Evolutionary conservation across 352 stramenopile genomes (phyloP).

Genomic region (Phytophthora pinifolia): DNA sequence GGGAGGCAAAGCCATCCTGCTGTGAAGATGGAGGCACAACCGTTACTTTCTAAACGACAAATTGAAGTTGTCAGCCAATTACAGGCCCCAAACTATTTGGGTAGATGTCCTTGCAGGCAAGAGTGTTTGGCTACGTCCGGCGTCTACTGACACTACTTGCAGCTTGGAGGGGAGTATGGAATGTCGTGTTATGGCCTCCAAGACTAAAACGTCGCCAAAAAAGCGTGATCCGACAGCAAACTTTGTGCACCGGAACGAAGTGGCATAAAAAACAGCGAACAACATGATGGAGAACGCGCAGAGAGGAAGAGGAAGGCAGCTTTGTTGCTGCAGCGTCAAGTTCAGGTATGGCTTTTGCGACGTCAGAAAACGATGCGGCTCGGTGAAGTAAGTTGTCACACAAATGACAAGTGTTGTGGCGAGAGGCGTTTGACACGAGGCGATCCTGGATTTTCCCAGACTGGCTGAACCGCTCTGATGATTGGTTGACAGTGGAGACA

Average conservation of each 20-base stretch:
- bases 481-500: no score
- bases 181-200: background rate
- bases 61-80: slow-evolving; percentile 27
- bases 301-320: slow-evolving; percentile 17
- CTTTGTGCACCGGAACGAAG: background rate
- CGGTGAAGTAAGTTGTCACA: slow-evolving; percentile 17
- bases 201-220: slow-evolving; percentile 6
- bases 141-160: background rate
- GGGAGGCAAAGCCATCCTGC: slow-evolving; percentile 21
- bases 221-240: background rate
- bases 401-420: no score
- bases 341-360: slow-evolving; percentile 31
- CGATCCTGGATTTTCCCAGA: no score
- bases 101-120: no score
- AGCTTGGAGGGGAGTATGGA: background rate
- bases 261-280: slow-evolving; percentile 3
- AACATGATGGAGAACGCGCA: background rate
- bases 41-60: slow-evolving; percentile 10
- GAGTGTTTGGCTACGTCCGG: no score
- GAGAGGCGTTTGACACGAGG: no score
- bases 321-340: slow-evolving; percentile 19
- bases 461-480: no score
- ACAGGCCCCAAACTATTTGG: slow-evolving; percentile 5
- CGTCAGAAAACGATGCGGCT: slow-evolving; percentile 11
- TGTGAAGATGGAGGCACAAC: slow-evolving; percentile 3